Evolutionary conservation across 257 asterid genomes (phyloP), one percentile per base, ranked within the genome.

Genomic region (Solanum chmielewskii): DNA sequence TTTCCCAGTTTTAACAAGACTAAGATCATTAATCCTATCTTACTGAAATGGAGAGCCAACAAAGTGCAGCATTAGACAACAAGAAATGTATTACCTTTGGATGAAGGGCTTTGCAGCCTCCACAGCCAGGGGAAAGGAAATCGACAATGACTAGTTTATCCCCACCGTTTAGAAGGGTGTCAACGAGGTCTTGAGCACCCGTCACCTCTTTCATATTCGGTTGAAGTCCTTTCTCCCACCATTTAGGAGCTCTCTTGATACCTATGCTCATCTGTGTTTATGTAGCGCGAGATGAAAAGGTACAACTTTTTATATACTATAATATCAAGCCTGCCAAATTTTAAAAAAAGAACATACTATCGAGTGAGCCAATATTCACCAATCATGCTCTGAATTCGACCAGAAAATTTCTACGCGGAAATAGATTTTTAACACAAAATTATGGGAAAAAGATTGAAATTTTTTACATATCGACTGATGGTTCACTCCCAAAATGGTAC

Each of bases 91-190:
- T 70, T 86, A 91, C 93, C 93, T 91, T 91, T 35, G 93, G 93
- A 59, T 91, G 92, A 80, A 91, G 91, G 73, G 93, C 92, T 86
- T 83, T 90, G 90, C 93, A 91, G 69, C 91, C 93, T 20, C 92
- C 92, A 60, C 93, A 91, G 37, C 91, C 91, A 31, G 93, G 93
- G 87, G 93, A 91, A 83, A 89, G 87, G 91, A 90, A 91, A 88
- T 91, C 91, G 59, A 91, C 91, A 77, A 91, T 86, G 16, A 91
- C 90, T 23, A 91, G 88, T 78, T 85, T 90, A 69, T 90, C 90
- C 47, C 91, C 92, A 23, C 91, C 91, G 16, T 35, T 89, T 66
- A 60, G 37, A 9, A 91, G 89, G 23, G 92, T 86, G 77, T 91
- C 92, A 4, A 91, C 93, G 27, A 91, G 90, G 85, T 91, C 89